phyloP scores from a whole-genome alignment of 371 early-diverging fungal genomes.

The Dinochytrium kinnereticum region DNA sequence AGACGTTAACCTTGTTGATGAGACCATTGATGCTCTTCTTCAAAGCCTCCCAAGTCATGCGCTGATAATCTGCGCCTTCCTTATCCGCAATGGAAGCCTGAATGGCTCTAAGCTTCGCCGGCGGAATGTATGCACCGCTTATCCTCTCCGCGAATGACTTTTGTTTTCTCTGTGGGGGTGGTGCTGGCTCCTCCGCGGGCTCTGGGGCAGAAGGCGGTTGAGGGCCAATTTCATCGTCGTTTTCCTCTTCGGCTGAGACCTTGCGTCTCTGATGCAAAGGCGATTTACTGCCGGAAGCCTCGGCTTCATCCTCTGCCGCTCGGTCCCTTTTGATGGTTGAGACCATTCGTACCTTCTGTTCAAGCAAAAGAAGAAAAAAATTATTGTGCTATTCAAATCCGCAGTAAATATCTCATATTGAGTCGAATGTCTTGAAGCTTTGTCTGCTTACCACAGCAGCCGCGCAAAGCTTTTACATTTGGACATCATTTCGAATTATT shows the following conservation, averaged over 20 bases:
- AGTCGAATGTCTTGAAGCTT: no score
- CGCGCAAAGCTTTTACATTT: no score
- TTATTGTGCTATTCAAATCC: no score
- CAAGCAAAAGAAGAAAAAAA: no score
- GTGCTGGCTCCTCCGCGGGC: neutral
- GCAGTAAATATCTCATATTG: no score
- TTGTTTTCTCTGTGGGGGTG: neutral
- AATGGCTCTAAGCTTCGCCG: conserved; percentile 82
- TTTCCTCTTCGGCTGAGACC: neutral
- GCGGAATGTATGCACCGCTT: conserved; percentile 91
- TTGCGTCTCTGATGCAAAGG: neutral
- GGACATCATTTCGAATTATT: no score
- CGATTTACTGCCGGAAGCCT: neutral
- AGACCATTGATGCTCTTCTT: conserved; percentile 95
- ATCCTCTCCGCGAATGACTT: conserved; percentile 31
- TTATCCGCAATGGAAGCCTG: conserved; percentile 80
- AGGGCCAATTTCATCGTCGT: neutral
- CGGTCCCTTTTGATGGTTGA: neutral
- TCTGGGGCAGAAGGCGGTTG: neutral
- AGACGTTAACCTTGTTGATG: conserved; percentile 92
- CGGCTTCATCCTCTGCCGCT: neutral
- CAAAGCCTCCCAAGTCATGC: conserved; percentile 92
- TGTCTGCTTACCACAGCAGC: no score
- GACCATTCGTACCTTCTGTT: conserved; percentile 67
- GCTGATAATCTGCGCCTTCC: conserved; percentile 76